Base-by-base conservation (phyloP, 2,329 filamentous ascomycete species). In the Apiospora marii region DNA sequence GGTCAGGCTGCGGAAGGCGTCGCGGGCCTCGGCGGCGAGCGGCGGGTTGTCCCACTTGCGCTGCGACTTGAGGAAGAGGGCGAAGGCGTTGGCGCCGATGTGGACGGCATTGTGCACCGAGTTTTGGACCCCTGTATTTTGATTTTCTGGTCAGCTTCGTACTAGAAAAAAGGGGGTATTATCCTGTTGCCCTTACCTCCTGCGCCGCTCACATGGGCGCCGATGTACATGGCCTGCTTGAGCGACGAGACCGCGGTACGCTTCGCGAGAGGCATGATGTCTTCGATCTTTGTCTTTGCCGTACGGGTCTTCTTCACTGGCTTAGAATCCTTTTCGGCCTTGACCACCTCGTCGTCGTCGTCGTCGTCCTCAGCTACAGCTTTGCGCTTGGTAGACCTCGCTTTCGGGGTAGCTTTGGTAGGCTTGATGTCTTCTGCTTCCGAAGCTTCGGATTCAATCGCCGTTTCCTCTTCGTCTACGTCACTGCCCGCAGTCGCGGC, bases 1-100 rank as follows among this genome's bases (percentile, higher is more conserved):
- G 79, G 94, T 94, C 44, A 90, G 85, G 61, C 87, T 86, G 72
- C 89, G 89, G 84, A 98, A 99, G 51, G 90, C 87, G 58, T 90
- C 87, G 69, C 89, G 87, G 70, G 92, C 89, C 37, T 93, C 91
- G 51, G 90, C 83, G 37, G 92, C 87, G 5, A 99, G 87, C 0
- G 93, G 89, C 12, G 95, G 94, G 78, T 93, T 97, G 41, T 90
- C 88, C 96, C 96, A 99, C 85, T 98, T 98, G 71, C 95, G 92
- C 82, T 99, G 96, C 0, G 94, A 97, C 81, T 98, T 98, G 77
- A 99, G 88, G 84, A 99, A 99, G 27, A 98, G 87, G 4, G 96
- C 96, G 77, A 98, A 97, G 13, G 95, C 91, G 81, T 98, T 99
- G 74, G 93, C 95, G 70, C 95, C 95, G 75, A 98, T 95, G 69